Base-by-base conservation (phyloP, 2,329 filamentous ascomycete species). In the Trichoderma simmonsii region DNA sequence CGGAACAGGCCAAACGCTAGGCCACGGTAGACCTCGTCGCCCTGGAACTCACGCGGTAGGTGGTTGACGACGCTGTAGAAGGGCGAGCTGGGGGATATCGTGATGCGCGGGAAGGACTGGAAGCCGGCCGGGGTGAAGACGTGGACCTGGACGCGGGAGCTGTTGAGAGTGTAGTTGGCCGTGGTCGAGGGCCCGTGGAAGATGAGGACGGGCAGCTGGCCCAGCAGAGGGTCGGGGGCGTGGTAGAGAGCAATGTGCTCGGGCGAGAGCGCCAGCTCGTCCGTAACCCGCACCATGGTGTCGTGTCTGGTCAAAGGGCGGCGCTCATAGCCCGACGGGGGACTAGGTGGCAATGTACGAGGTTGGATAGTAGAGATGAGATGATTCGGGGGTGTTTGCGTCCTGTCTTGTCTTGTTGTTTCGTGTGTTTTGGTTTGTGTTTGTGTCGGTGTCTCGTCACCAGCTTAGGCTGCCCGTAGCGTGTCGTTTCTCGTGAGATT, bases 141-240 rank as follows among this genome's bases (percentile, higher is more conserved):
- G 82, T 98, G 96, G 75, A 96, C 89, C 84, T 98, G 95, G 76
- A 98, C 95, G 81, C 96, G 92, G 74, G 95, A 98, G 83, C 92
- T 95, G 83, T 94, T 97, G 78, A 91, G 90, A 63, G 90, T 93
- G 75, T 92, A 92, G 83, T 97, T 97, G 78, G 93, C 91, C 57
- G 94, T 97, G 34, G 95, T 94, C 61, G 95, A 95, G 18, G 94
- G 90, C 15, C 95, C 95, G 81, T 98, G 93, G 86, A 98, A 98
- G 81, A 98, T 88, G 76, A 98, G 87, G 77, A 98, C 86, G 66
- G 95, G 90, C 74, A 94, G 86, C 83, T 95, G 88, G 82, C 91
- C 91, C 71, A 97, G 91, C 75, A 95, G 85, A 73, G 93, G 90
- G 82, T 99, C 96, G 80, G 91, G 92, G 77, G 94, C 90, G 83